Conservation (phyloP, 1,139 yeast genomes). For the Yamadazyma sp. region DNA sequence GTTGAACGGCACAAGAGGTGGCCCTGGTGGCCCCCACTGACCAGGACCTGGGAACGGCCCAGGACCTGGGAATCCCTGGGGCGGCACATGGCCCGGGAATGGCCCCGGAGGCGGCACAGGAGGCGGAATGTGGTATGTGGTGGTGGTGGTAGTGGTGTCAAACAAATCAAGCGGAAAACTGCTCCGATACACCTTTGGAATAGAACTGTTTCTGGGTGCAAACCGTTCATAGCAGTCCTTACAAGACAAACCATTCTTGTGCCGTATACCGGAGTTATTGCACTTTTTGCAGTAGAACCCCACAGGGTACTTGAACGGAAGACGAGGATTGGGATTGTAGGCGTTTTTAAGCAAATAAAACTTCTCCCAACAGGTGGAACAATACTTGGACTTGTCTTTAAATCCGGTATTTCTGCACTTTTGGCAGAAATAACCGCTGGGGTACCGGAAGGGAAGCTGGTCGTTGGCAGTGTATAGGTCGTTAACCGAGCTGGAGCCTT, state of each 20-base stretch:
- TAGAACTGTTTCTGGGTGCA: constrained; percentile 40
- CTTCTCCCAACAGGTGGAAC: constrained; percentile 38
- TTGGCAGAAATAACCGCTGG: constrained; percentile 34
- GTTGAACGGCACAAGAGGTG: constrained; percentile 2
- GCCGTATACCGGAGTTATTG: constrained; percentile 70
- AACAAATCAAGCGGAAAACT: constrained; percentile 14
- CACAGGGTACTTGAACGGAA: constrained; percentile 56
- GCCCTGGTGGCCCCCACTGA: no score
- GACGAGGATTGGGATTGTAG: constrained; percentile 39
- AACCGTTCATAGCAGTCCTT: constrained; percentile 70
- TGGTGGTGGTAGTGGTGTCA: constrained; percentile 17
- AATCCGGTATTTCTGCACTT: constrained; percentile 46
- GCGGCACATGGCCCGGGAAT: no score
- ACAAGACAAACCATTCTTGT: constrained; percentile 65
- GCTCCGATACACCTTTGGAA: constrained; percentile 8
- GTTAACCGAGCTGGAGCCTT: constrained; percentile 8
- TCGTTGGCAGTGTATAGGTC: constrained; percentile 31
- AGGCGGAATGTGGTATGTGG: constrained; percentile 7
- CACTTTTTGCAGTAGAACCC: constrained; percentile 68
- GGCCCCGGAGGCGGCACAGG: constrained; percentile 3
- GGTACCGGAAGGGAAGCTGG: constrained; percentile 56
- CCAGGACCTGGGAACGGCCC: no score
- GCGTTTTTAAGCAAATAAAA: constrained; percentile 29
- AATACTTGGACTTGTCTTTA: constrained; percentile 29
- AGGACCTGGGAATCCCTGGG: no score